These are phyloP conservation scores for Keithomyces neogunnii DNA, from an alignment of 2,329 filamentous ascomycete species.

Conservation along the genomic window DNA sequence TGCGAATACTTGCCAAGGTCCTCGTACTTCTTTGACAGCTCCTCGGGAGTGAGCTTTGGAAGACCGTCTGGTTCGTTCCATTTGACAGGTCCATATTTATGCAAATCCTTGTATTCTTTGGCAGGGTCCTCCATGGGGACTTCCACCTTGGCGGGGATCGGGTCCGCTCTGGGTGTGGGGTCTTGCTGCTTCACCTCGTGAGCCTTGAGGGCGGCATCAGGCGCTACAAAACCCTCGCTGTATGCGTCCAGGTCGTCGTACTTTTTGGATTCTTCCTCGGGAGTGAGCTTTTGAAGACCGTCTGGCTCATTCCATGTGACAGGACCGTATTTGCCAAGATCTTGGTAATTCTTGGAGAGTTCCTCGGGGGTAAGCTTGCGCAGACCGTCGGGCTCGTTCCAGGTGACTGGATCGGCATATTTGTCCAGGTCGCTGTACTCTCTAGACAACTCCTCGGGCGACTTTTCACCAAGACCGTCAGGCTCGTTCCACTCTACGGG, in stretches of 20 bases:
- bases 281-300: slow-evolving; percentile 15
- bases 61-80: slow-evolving; percentile 10
- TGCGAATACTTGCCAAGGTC: slow-evolving; percentile 16
- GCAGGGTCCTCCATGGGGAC: not conserved
- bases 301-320: slow-evolving; percentile 21
- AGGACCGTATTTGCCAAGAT: slow-evolving; percentile 25
- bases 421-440: slow-evolving; percentile 30
- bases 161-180: slow-evolving; percentile 7
- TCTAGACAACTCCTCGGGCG: slow-evolving; percentile 25
- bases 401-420: slow-evolving; percentile 23
- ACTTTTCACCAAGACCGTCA: slow-evolving; percentile 27
- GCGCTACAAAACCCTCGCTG: slow-evolving; percentile 6
- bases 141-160: slow-evolving; percentile 7
- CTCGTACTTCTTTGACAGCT: slow-evolving; percentile 21
- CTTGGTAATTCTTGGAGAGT: slow-evolving; percentile 29
- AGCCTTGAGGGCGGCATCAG: slow-evolving; percentile 9
- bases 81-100: slow-evolving; percentile 9
- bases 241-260: slow-evolving; percentile 30
- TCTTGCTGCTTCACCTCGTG: slow-evolving; percentile 9
- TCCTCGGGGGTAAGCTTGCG: slow-evolving; percentile 24
- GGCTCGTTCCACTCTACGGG: slow-evolving; percentile 29
- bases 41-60: slow-evolving; percentile 13
- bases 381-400: slow-evolving; percentile 29
- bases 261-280: slow-evolving; percentile 21
- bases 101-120: slow-evolving; percentile 6